Evolutionary conservation across 2,329 filamentous ascomycete species (phyloP), one percentile per base, ranked within the genome.

Genomic region (Ophiostoma ulmi): DNA sequence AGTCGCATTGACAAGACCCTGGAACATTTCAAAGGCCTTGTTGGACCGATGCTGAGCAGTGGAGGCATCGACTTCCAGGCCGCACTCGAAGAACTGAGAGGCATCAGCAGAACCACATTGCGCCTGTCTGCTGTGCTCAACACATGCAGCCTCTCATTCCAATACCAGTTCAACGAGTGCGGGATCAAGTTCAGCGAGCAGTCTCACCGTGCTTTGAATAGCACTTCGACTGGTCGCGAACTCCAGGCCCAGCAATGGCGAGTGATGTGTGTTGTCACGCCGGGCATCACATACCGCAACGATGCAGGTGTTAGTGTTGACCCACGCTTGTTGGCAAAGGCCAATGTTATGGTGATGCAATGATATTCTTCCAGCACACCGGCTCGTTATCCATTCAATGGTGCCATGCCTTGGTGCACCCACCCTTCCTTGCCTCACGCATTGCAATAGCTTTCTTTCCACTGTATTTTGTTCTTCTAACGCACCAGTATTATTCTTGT

Each of bases 181-280:
- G 81, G 81, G 72, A 77, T 77, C 71, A 84, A 83, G 74, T 87
- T 85, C 79, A 80, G 77, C 20, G 79, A 79, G 71, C 80, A 83
- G 74, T 80, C 78, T 1, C 73, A 88, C 85, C 82, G 77, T 79
- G 65, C 81, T 73, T 70, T 85, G 72, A 84, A 85, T 77, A 79
- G 81, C 0, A 3, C 7, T 6, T 17, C 38, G 8, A 22, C 36
- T 8, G 14, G 35, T 20, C 76, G 79, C 70, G 78, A 82, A 69
- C 76, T 87, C 26, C 84, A 86, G 77, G 78, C 80, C 6, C 80
- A 80, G 74, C 84, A 86, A 74, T 83, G 80, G 77, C 82, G 85
- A 5, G 77, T 88, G n/a, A 82, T 83, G 69, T 79, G 87, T 1
- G 83, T 85, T 38, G 83, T 85, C 5, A 86, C 85, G 0, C 86